Evolutionary conservation across 495 filamentous ascomycete genomes (phyloP), one percentile per base, ranked within the genome.

Genomic region (Hypoxylon intermedium): DNA sequence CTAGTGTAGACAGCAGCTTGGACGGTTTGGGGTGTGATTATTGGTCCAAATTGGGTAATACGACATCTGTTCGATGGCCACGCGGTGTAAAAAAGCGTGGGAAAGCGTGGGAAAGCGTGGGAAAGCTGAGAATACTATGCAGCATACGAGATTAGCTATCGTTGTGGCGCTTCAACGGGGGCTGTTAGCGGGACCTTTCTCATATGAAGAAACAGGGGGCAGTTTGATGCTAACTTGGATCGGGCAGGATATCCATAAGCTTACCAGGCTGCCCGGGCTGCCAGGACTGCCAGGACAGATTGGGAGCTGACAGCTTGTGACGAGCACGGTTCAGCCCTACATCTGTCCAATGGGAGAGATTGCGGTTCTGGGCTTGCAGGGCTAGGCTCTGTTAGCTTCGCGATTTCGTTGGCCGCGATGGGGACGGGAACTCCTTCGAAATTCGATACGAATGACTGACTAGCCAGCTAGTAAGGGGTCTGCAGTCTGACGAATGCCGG

Each of bases 141-240:
- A 34, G 50, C 38, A 65, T 60, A 65, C 62, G 62, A 65, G 62
- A 65, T 60, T 60, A 51, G 45, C 51, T 30, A 60, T 65, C 37
- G 55, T 34, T 34, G 51, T 60, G 55, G 62, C 62, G 51, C 52
- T 41, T 9, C 31, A n/a, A 54, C 38, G 54, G 50, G 51, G 43
- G 13, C 28, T 16, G 13, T 54, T 45, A 56, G 55, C 55, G 61
- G 45, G 11, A 16, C 47, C 46, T 51, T 52, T 44, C 46, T 49
- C n/a, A n/a, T n/a, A n/a, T 31, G 40, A 36, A 28, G 30, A 50
- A 46, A 48, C 50, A 47, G 36, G 62, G 61, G 62, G 51, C 50
- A 42, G 40, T 47, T 16, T 56, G 56, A 47, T 65, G 45, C 55
- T 50, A 59, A 59, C 38, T 46, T 33, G 43, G 38, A 55, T 59